Base-by-base conservation (phyloP, 1,139 yeast genomes). In the Candida glucosophila region DNA sequence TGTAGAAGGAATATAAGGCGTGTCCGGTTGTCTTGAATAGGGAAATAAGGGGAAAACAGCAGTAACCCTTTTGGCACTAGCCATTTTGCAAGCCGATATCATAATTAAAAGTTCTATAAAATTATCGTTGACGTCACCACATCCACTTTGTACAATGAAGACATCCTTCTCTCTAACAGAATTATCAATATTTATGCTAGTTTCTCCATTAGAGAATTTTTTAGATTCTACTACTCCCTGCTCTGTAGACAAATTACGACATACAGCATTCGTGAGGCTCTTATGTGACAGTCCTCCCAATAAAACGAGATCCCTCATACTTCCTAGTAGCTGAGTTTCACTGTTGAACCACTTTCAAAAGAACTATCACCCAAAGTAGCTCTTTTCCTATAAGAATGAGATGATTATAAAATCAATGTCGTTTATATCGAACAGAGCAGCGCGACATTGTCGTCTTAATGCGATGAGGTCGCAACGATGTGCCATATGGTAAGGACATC, bases 11-110 rank as follows among this genome's bases (percentile, higher is more conserved):
- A 82, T 74, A 44, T 79, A 82, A n/a, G 95, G 95, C 22, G 83
- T 77, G 52, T 88, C 97, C 2, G 95, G 94, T 55, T 92, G 99
- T 46, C 99, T 68, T 2, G 95, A 82, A 51, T 92, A 92, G 13
- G 97, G 96, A 52, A 92, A 90, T 35, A 85, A 65, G 5, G 99
- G 98, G 52, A 90, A 63, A 19, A 92, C 95, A 0, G 95, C 97
- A 3, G 96, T 88, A 22, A 88, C 95, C 37, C 93, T 69, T 34
- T 74, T 77, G 9, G 98, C 97, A 39, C 94, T 80, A 3, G 98
- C 95, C 16, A 92, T 81, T 49, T 90, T 90, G 54, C 97, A 88
- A 5, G 98, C 98, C 11, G 93, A 79, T 25, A 92, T 74, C 67
- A 85, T 76, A 40, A 92, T 81, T 39, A 90, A 58, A 27, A 92